These are phyloP conservation scores for Nemania sp. DNA, from an alignment of 2,329 filamentous ascomycete genomes.

Conservation along the genomic window DNA sequence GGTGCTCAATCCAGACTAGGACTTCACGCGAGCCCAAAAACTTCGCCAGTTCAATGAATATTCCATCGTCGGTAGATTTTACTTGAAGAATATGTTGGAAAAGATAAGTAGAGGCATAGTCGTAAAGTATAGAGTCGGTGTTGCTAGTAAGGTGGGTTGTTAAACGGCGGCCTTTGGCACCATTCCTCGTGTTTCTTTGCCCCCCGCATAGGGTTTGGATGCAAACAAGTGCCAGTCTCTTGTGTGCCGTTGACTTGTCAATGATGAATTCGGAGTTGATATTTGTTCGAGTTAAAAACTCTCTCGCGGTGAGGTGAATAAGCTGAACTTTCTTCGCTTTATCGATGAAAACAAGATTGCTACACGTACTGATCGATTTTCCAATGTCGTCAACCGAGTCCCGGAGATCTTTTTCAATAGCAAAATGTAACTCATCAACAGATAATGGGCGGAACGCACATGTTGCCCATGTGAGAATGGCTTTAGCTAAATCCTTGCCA, in stretches of 20 bases:
- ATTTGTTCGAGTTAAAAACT: conserved; percentile 43
- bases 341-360: conserved; percentile 49
- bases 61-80: conserved; percentile 30
- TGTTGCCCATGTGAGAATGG: conserved; percentile 47
- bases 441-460: conserved; percentile 47
- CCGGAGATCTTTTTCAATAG: conserved; percentile 47
- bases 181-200: background rate
- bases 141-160: background rate
- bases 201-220: conserved; percentile 39
- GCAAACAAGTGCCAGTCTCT: conserved; percentile 45
- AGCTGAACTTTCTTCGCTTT: conserved; percentile 43
- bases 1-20: conserved; percentile 44
- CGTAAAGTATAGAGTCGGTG: conserved; percentile 25
- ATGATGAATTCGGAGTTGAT: conserved; percentile 45
- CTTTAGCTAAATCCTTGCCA: conserved; percentile 45
- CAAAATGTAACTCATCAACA: conserved; percentile 42
- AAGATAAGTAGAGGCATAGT: conserved; percentile 43
- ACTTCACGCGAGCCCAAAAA: conserved; percentile 39
- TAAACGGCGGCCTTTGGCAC: background rate
- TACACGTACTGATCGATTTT: conserved; percentile 45
- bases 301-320: conserved; percentile 48
- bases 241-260: conserved; percentile 41
- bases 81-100: conserved; percentile 44
- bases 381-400: conserved; percentile 46
- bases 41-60: conserved; percentile 36